phyloP scores from a whole-genome alignment of 257 asterid species.

The Oldenlandia corymbosa region DNA sequence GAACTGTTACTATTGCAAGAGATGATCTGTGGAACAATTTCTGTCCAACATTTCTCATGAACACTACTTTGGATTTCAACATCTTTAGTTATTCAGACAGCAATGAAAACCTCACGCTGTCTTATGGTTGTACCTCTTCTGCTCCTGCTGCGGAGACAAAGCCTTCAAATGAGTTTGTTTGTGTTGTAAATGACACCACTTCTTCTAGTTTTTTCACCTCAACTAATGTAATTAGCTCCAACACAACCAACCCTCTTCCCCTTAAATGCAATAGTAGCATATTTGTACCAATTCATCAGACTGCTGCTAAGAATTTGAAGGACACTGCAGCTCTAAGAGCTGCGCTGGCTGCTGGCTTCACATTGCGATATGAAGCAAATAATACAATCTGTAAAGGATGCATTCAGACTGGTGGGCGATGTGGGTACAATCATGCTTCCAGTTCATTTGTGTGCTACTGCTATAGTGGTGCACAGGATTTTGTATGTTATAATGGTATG shows the following conservation, averaged over 20 bases:
- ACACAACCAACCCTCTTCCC: neutral
- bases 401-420: slow-evolving; percentile 36
- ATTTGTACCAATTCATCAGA: slow-evolving; percentile 28
- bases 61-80: slow-evolving; percentile 1
- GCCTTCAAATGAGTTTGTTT: slow-evolving; percentile 5
- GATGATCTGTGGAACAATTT: neutral
- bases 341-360: slow-evolving; percentile 43
- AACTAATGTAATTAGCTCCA: too few species aligned
- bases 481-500: slow-evolving; percentile 4
- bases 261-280: slow-evolving; percentile 23
- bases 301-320: slow-evolving; percentile 1
- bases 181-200: slow-evolving; percentile 10
- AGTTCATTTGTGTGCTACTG: slow-evolving; percentile 27
- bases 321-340: slow-evolving; percentile 1
- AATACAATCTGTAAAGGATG: slow-evolving; percentile 25
- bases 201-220: slow-evolving; percentile 10
- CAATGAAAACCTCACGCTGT: slow-evolving; percentile 32
- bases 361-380: slow-evolving; percentile 36
- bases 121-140: slow-evolving; percentile 32
- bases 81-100: slow-evolving; percentile 3
- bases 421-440: slow-evolving; percentile 31
- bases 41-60: neutral
- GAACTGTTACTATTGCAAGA: neutral
- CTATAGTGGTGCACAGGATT: neutral
- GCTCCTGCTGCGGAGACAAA: neutral